Base-by-base conservation (phyloP, 129 eudicot species). In the Oenanthe sinensis region DNA sequence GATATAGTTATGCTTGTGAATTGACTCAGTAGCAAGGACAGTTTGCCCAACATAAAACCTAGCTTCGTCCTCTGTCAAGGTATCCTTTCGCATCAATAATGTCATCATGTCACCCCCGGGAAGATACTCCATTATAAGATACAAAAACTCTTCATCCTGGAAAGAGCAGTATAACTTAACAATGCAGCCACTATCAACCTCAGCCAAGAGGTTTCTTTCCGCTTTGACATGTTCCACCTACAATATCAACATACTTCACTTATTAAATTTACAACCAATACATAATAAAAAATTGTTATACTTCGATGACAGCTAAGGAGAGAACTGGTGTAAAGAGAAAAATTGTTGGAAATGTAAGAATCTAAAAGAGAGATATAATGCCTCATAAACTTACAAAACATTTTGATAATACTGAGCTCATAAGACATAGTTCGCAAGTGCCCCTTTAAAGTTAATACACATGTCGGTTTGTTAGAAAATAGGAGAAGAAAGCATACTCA, bases 61-160 rank as follows among this genome's bases (percentile, higher is more conserved):
- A 47, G 81, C 74, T 70, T 67, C 81, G 22, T 65, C 81, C 75
- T 78, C 81, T 20, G 81, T 78, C 81, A 78, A 78, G 19, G 67
- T 78, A 67, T 78, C 81, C 75, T 78, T 78, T 49, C 81, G 75
- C 81, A 78, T 78, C 12, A 78, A 65, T 67, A 78, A 78, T 46
- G 81, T 78, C 81, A 78, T 78, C 81, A 78, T 78, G 81, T 78
- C 81, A 44, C 81, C 81, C n/a, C 81, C 81, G 49, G 81, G 81
- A 40, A 77, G 80, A 77, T 77, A 77, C 46, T 77, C 80, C 80
- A 77, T 77, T 54, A 77, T 77, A 77, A 78, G 81, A 78, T 78
- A 78, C 75, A 78, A 78, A 47, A 67, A 78, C 14, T 78, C 81
- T 45, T 78, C 75, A 67, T 78, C 81, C 46, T 78, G 81, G 47